Evolutionary conservation across 2,329 filamentous ascomycete genomes (phyloP), one percentile per base, ranked within the genome.

Genomic region (Torrubiellomyces zombiae): DNA sequence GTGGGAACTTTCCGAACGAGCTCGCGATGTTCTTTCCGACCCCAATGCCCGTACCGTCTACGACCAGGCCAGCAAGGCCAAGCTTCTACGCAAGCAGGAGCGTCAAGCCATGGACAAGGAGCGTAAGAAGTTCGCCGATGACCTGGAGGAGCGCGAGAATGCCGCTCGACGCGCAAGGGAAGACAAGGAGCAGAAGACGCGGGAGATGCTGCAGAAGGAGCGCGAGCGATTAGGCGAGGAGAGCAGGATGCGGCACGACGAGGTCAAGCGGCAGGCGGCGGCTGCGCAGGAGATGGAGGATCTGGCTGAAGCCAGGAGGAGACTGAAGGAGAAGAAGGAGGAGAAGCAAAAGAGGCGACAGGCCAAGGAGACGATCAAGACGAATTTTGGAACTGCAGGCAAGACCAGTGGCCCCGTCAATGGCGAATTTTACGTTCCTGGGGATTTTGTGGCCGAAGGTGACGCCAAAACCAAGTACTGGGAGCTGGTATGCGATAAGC

Each of bases 1-100:
- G 42, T 95, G 91, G 58, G 79, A 93, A 49, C 61, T 78, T 2
- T 72, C 92, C 29, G 78, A 83, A 43, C 77, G 78, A 32, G 85
- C 82, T n/a, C 72, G 81, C 44, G 82, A 91, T 50, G 68, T 94
- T 2, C 67, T 95, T 3, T 67, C 70, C 15, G 75, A 83, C 34
- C 53, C 69, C 0, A 65, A 63, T 9, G 66, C 81, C 18, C 78
- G 81, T 30, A 64, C 68, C 24, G 68, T 75, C 27, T 93, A 94
- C 56, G 80, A 93, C 43, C 66, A 69, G 44, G 71, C 75, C 32
- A 68, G 80, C 21, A 68, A 75, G 39, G 79, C 81, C 19, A 63
- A 69, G 33, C 55, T 75, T 30, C 67, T 78, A 43, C 75, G 75
- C 43, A 67, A 69, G 46, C 60, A 70, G 42, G 71, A 83, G 50